These are phyloP conservation scores for Lodderomyces margitis DNA, from an alignment of 1,139 yeast genomes.

Conservation along the genomic window DNA sequence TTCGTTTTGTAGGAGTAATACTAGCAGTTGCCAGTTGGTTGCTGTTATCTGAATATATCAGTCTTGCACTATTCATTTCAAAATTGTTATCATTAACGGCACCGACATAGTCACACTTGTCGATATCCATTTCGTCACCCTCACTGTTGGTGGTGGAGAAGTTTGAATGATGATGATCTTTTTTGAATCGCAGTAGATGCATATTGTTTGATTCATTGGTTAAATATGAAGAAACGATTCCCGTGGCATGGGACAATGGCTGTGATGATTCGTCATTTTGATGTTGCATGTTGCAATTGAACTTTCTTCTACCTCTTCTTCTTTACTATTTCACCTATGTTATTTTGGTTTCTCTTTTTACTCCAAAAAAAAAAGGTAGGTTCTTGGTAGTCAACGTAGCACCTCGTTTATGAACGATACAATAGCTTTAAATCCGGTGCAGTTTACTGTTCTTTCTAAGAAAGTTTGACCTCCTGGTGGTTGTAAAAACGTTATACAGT, in stretches of 20 bases:
- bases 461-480: too few species aligned
- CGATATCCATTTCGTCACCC: background rate
- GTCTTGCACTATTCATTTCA: conserved; percentile 1
- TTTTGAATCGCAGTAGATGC: background rate
- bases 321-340: too few species aligned
- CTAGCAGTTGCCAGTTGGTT: background rate
- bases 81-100: background rate
- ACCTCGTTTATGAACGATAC: too few species aligned
- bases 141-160: background rate
- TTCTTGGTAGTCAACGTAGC: too few species aligned
- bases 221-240: background rate
- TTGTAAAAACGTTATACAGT: too few species aligned
- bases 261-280: background rate
- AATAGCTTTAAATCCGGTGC: too few species aligned
- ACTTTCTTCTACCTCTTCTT: too few species aligned
- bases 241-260: background rate
- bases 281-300: too few species aligned
- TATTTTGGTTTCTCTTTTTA: too few species aligned
- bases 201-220: background rate
- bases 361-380: too few species aligned
- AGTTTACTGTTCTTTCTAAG: too few species aligned
- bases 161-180: background rate
- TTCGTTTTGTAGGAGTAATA: background rate
- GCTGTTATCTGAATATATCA: background rate
- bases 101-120: background rate